phyloP scores from a whole-genome alignment of 371 early-diverging fungal species.

The Amoeboradix gromovi region DNA sequence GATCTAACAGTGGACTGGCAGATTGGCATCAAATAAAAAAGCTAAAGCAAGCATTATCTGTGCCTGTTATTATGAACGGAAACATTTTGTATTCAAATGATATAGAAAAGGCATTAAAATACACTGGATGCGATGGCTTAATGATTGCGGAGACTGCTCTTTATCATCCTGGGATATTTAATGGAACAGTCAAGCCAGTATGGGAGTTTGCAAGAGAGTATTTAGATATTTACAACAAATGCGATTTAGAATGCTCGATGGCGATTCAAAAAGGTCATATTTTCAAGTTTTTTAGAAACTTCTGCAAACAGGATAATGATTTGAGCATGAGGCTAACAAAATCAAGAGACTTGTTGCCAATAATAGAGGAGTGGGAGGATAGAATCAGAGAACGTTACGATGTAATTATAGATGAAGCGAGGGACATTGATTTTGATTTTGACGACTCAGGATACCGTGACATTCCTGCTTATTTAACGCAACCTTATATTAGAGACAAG shows the following conservation, averaged over 20 bases:
- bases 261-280: background rate
- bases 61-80: slow-evolving; percentile 94
- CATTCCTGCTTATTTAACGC: slow-evolving; percentile 35
- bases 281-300: background rate
- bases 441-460: slow-evolving; percentile 31
- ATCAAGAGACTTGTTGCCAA: slow-evolving; percentile 21
- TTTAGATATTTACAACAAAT: slow-evolving; percentile 4
- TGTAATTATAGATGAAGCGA: background rate
- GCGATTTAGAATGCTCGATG: background rate
- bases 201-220: slow-evolving; percentile 7
- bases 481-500: slow-evolving; percentile 31
- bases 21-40: slow-evolving; percentile 85
- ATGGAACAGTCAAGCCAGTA: slow-evolving; percentile 25
- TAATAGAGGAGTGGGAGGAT: slow-evolving; percentile 26
- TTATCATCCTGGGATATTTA: slow-evolving; percentile 59
- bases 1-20: slow-evolving; percentile 77
- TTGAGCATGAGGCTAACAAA: slow-evolving; percentile 35
- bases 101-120: slow-evolving; percentile 49
- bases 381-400: slow-evolving; percentile 12
- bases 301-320: slow-evolving; percentile 39
- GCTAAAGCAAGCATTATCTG: slow-evolving; percentile 39
- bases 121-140: slow-evolving; percentile 75
- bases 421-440: slow-evolving; percentile 6
- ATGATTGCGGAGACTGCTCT: slow-evolving; percentile 78
- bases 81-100: slow-evolving; percentile 77